Conservation (phyloP, 1,139 yeast genomes). For the Sporopachydermia cereana region DNA sequence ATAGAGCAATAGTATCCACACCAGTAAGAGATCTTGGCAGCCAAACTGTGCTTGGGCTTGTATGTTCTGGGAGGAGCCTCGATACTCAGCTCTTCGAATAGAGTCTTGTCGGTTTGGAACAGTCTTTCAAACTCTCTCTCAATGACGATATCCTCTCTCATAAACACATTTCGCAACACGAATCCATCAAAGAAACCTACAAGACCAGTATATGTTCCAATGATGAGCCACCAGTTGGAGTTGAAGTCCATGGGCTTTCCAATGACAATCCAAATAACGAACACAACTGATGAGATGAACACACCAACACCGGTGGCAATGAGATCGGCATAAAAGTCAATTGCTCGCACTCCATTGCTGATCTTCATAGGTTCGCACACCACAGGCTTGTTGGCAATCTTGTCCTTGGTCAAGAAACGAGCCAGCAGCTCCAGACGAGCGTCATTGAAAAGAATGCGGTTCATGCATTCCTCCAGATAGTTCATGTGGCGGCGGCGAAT, state of each 20-base stretch:
- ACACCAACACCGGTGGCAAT: constrained; percentile 31
- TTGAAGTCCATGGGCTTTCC: constrained; percentile 25
- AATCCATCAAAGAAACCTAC: constrained; percentile 31
- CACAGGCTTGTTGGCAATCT: constrained; percentile 17
- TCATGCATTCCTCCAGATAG: constrained; percentile 19
- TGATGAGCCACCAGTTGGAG: constrained; percentile 31
- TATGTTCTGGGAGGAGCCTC: constrained; percentile 10
- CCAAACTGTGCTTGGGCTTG: constrained; percentile 12
- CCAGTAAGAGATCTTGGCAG: constrained; percentile 18
- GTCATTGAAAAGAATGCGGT: constrained; percentile 19
- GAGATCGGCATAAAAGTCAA: constrained; percentile 28
- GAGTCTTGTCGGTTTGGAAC: constrained; percentile 17
- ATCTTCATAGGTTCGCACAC: constrained; percentile 18
- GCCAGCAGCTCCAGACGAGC: constrained; percentile 19
- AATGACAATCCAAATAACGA: constrained; percentile 26
- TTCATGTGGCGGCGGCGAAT: constrained; percentile 25
- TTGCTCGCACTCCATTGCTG: constrained; percentile 16
- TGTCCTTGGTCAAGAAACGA: constrained; percentile 17
- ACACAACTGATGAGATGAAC: constrained; percentile 21
- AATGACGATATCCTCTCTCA: constrained; percentile 21
- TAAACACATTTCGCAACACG: constrained; percentile 27
- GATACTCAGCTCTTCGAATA: constrained; percentile 16
- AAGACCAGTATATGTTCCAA: constrained; percentile 32
- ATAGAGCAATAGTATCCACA: constrained; percentile 19
- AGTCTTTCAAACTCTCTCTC: constrained; percentile 19